A percentile compares a stretch with the other conserved stretches of the same genome.
Conservation (phyloP, 768 basidiomycete species). For the Phylloporus arenicola region DNA sequence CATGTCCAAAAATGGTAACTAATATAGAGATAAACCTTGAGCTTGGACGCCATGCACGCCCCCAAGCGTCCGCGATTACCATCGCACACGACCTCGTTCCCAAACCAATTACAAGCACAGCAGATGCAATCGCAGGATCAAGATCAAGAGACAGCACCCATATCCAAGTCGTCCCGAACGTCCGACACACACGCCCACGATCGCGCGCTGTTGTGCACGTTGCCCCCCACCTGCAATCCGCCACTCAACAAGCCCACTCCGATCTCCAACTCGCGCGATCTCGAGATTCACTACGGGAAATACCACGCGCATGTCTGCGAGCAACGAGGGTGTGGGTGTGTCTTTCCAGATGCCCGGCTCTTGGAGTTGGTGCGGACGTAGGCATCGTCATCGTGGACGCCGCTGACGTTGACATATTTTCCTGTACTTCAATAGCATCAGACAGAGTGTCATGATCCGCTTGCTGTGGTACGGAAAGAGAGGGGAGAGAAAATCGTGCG, state of each 20-base stretch:
- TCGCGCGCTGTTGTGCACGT: constrained; percentile 57
- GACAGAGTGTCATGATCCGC: constrained; percentile 84
- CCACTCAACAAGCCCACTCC: constrained; percentile 51
- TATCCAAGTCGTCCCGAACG: constrained; percentile 31
- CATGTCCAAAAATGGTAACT: constrained; percentile 1
- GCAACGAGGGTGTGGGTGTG: constrained; percentile 60
- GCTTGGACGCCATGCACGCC: constrained; percentile 14
- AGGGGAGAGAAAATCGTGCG: constrained; percentile 80
- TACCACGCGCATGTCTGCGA: constrained; percentile 84
- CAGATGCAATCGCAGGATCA: constrained; percentile 2
- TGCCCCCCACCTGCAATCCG: constrained; percentile 78
- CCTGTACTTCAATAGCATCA: constrained; percentile 48
- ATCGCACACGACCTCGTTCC: constrained; percentile 24
- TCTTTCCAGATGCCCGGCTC: constrained; percentile 79
- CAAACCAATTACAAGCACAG: neutral
- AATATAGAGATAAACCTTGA: neutral
- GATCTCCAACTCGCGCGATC: constrained; percentile 60
- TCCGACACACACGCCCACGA: constrained; percentile 18
- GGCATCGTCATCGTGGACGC: neutral
- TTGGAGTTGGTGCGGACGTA: constrained; percentile 64
- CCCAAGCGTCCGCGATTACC: constrained; percentile 33
- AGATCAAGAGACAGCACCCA: constrained; percentile 22
- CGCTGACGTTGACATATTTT: constrained; percentile 1
- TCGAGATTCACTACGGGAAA: constrained; percentile 78
- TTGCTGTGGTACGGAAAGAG: constrained; percentile 70